phyloP scores from a whole-genome alignment of 495 filamentous ascomycete genomes.

The Hyaloscypha hepaticicola region DNA sequence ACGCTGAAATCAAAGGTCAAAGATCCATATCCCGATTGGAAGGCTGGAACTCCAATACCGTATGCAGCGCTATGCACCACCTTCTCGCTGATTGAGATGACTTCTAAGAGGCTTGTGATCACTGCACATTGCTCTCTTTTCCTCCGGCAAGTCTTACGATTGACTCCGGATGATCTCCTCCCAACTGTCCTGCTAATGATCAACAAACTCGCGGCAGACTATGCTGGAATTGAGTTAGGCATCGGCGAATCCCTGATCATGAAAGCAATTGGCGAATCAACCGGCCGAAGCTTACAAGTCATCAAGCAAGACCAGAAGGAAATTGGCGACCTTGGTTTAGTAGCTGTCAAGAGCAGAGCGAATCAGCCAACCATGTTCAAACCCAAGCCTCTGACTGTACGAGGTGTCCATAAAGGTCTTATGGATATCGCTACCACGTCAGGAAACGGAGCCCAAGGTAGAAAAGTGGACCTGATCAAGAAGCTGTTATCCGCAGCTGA shows the following conservation, averaged over 20 bases:
- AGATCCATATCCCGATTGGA: constrained; percentile 94
- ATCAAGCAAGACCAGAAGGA: constrained; percentile 95
- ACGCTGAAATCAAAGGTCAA: constrained; percentile 62
- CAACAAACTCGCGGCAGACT: constrained; percentile 96
- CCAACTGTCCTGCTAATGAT: constrained; percentile 92
- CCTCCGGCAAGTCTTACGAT: constrained; percentile 84
- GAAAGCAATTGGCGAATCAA: constrained; percentile 95
- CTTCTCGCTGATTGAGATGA: constrained; percentile 91
- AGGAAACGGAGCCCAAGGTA: constrained; percentile 83
- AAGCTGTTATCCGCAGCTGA: constrained; percentile 89
- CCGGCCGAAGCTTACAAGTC: constrained; percentile 78
- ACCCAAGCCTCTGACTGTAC: constrained; percentile 85
- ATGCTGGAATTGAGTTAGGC: constrained; percentile 90
- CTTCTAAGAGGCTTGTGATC: constrained; percentile 85
- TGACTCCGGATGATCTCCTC: constrained; percentile 86
- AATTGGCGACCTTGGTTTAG: constrained; percentile 91
- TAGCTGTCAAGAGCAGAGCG: constrained; percentile 89
- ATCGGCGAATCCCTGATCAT: constrained; percentile 98
- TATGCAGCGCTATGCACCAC: constrained; percentile 95
- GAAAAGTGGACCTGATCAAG: constrained; percentile 93
- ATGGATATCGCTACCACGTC: constrained; percentile 83
- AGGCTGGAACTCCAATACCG: constrained; percentile 80
- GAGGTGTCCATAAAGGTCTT: constrained; percentile 82
- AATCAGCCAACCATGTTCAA: constrained; percentile 98
- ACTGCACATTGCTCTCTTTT: constrained; percentile 86